These are phyloP conservation scores for Obelidium mucronatum DNA, from an alignment of 192 early-diverging fungal genomes.

Conservation along the genomic window DNA sequence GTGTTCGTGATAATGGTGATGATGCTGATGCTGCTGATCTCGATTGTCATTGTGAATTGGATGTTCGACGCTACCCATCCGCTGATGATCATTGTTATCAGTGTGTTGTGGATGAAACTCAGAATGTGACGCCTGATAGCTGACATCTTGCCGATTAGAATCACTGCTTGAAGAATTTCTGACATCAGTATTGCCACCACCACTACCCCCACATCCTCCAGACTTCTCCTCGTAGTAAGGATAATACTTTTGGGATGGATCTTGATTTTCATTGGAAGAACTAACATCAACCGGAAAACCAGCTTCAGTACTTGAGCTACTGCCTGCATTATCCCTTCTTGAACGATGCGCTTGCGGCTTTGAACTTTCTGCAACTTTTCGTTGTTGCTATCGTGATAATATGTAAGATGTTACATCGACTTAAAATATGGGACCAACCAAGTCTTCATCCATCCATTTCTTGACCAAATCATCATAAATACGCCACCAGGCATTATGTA, in stretches of 20 bases:
- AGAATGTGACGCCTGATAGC: not conserved
- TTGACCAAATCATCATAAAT: conserved; percentile 9
- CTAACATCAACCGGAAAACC: no score
- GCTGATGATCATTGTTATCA: not conserved
- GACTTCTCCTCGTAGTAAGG: conserved; percentile 5
- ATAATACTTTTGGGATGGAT: not conserved
- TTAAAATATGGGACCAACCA: not conserved
- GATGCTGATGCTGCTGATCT: conserved; percentile 5
- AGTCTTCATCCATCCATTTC: conserved; percentile 17
- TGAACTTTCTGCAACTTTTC: not conserved
- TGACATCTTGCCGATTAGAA: not conserved
- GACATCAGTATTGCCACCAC: not conserved
- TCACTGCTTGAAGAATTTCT: not conserved
- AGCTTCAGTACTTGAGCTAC: not conserved
- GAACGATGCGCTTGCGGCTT: not conserved
- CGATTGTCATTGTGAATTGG: not conserved
- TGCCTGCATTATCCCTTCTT: not conserved
- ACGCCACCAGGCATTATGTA: conserved; percentile 38
- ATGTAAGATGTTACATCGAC: not conserved
- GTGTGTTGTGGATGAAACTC: not conserved
- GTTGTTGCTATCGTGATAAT: not conserved
- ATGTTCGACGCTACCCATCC: not conserved
- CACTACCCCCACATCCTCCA: not conserved
- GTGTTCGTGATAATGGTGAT: not conserved
- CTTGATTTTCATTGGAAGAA: no score